Evolutionary conservation across 352 stramenopile species (phyloP).

Genomic region (Thraustochytrium sp.): DNA sequence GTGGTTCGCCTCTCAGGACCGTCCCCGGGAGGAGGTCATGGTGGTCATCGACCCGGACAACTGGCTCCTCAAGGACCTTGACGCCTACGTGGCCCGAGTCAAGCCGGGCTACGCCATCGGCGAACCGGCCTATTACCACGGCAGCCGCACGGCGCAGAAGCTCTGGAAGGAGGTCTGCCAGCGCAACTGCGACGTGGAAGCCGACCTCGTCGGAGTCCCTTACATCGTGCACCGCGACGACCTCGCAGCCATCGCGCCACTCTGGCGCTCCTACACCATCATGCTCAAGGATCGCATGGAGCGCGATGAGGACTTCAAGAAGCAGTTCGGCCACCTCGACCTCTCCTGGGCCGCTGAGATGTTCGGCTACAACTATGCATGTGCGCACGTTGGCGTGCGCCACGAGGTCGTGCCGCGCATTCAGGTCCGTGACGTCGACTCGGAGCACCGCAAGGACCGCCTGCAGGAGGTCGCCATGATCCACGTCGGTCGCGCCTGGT

Average conservation of each 20-base stretch:
- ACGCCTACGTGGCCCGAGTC: neutral
- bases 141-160: conserved; percentile 17
- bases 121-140: conserved; percentile 39
- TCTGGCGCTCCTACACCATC: conserved; percentile 39
- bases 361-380: conserved; percentile 44
- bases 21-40: conserved; percentile 27
- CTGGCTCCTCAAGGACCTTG: conserved; percentile 37
- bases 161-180: conserved; percentile 41
- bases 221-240: conserved; percentile 45
- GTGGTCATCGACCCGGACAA: conserved; percentile 46
- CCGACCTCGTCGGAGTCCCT: conserved; percentile 39
- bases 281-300: conserved; percentile 29
- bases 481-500: conserved; percentile 37
- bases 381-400: conserved; percentile 23
- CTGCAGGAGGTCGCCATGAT: conserved; percentile 38
- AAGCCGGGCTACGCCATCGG: conserved; percentile 4
- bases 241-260: conserved; percentile 30
- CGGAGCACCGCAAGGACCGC: conserved; percentile 14
- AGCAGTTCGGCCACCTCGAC: conserved; percentile 14
- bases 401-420: conserved; percentile 37
- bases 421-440: conserved; percentile 38
- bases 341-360: conserved; percentile 34
- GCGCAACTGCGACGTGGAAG: conserved; percentile 19
- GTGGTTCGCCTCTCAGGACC: conserved; percentile 28
- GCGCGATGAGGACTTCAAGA: neutral